Evolutionary conservation across 2,329 filamentous ascomycete species (phyloP).

Genomic region (Exophiala bonariae): DNA sequence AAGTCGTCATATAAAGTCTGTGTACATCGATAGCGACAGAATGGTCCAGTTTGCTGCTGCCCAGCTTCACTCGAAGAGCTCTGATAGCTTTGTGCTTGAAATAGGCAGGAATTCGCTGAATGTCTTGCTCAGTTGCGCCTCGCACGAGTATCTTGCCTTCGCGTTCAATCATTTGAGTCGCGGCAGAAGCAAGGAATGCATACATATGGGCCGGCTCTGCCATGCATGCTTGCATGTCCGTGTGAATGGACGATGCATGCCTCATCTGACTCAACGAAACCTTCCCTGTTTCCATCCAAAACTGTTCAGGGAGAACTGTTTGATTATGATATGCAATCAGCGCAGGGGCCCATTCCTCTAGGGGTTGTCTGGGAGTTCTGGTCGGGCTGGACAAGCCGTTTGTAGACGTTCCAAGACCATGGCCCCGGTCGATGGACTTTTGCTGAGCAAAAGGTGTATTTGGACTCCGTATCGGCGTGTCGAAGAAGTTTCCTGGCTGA

Average conservation of each 20-base stretch:
- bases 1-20: constrained; percentile 14
- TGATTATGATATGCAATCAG: constrained; percentile 22
- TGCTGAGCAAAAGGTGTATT: not conserved
- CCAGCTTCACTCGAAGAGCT: constrained; percentile 17
- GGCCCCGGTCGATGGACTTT: not conserved
- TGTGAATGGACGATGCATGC: constrained; percentile 21
- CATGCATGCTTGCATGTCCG: constrained; percentile 24
- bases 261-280: constrained; percentile 16
- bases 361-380: constrained; percentile 8
- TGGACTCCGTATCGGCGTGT: not conserved
- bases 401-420: constrained; percentile 1
- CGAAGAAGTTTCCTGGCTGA: constrained; percentile 12
- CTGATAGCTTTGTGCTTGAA: constrained; percentile 24
- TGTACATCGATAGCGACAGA: constrained; percentile 21
- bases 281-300: constrained; percentile 21
- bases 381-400: constrained; percentile 5
- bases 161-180: constrained; percentile 17
- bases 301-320: constrained; percentile 21
- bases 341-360: constrained; percentile 23
- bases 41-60: constrained; percentile 17
- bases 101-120: constrained; percentile 14
- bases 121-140: constrained; percentile 13
- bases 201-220: constrained; percentile 23
- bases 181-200: constrained; percentile 19
- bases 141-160: constrained; percentile 21